Percentiles rank a stretch among this genome's conserved stretches.
Conservation (phyloP, 1,284 basidiomycete genomes). For the Ceratobasidium sp. region DNA sequence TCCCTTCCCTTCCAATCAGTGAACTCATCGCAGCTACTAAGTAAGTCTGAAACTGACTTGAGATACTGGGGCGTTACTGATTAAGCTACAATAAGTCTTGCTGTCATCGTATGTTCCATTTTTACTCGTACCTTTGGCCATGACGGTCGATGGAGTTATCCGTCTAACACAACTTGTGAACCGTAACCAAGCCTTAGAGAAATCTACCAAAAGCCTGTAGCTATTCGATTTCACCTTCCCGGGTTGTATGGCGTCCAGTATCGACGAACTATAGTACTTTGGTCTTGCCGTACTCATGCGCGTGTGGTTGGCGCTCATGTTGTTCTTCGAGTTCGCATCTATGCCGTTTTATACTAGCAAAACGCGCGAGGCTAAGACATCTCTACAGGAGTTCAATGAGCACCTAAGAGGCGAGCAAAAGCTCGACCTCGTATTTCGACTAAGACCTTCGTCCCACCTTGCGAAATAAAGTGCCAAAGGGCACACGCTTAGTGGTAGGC, state of each 20-base stretch:
- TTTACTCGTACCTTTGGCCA: slow-evolving; percentile 27
- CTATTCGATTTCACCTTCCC: not conserved
- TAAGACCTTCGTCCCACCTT: too few species aligned
- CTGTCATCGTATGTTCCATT: slow-evolving; percentile 37
- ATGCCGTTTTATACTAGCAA: too few species aligned
- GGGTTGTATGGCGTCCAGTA: not conserved
- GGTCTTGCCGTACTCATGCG: too few species aligned
- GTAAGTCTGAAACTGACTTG: not conserved
- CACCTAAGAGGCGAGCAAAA: too few species aligned
- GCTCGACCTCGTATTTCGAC: too few species aligned
- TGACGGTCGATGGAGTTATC: slow-evolving; percentile 25
- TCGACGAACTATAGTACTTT: too few species aligned
- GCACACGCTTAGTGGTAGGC: too few species aligned
- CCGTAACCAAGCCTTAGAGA: slow-evolving; percentile 2
- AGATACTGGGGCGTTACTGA: not conserved
- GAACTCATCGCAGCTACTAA: slow-evolving; percentile 9
- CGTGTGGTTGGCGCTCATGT: too few species aligned
- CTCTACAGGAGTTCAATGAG: too few species aligned
- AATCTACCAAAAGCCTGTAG: slow-evolving; percentile 19
- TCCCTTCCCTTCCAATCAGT: not conserved
- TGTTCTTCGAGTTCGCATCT: too few species aligned
- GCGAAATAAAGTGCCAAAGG: too few species aligned
- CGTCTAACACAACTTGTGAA: slow-evolving; percentile 27
- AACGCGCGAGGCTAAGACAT: too few species aligned
- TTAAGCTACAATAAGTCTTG: slow-evolving; percentile 42